Evolutionary conservation across 495 filamentous ascomycete species (phyloP), one percentile per base, ranked within the genome.

Genomic region (Talaromyces wortmannii): DNA sequence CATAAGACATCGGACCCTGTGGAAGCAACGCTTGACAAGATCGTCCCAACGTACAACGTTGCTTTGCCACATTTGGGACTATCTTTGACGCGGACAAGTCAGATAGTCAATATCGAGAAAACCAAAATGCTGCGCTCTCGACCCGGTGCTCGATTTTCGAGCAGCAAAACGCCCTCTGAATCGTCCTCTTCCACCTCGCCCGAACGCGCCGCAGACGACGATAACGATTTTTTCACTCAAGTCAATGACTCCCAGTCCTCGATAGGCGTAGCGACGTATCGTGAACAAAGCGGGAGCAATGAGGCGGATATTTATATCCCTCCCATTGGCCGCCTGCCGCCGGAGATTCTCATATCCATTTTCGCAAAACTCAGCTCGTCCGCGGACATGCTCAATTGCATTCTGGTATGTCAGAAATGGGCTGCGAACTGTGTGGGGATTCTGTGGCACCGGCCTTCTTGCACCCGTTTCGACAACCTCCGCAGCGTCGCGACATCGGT

Each of bases 371-470:
- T 99, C 45, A 82, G 69, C 62, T 83, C 81, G 31, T 78, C 89
- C 3, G 67, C 69, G 5, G 94, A 97, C 63, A 80, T 97, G 57
- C 75, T 88, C 58, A 86, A 83, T 67, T 92, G 90, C 66, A 92
- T 99, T 89, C 74, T 92, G 62, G 92, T 95, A 7, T 95, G 85
- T 63, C 90, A 90, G 65, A 83, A 85, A 58, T 99, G 95, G 95
- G 87, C 95, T 45, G 78, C 86, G 56, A 97, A 97, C 64, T 87
- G 84, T 48, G 95, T 97, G 31, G 94, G 92, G 52, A 81, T 96
- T 46, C 78, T 98, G 11, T 98, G 94, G 94, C 92, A 97, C 66
- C 82, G 94, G 48, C 94, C 95, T 2, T 82, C 88, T 30, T 96
- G 94, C 72, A 88, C 87, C 57, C 88, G 81, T 53, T 97, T 91